These are phyloP conservation scores for Starmera caribaea DNA, from an alignment of 805 yeast species.

Conservation along the genomic window DNA sequence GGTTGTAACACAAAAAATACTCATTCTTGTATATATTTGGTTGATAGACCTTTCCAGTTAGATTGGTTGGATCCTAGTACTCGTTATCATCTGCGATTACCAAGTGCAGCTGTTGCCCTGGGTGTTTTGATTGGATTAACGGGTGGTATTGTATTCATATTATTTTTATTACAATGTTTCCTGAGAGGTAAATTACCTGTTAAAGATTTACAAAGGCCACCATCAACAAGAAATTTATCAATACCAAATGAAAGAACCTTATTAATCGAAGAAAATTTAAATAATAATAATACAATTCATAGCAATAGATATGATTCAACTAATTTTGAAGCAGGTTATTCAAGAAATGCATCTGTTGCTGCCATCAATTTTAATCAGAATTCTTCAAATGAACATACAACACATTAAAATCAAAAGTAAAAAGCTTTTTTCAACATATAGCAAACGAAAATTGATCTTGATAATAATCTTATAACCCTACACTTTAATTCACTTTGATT, in stretches of 20 bases:
- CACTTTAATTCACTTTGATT: too few relatives aligned
- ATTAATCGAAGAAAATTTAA: too few relatives aligned
- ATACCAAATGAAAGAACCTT: too few relatives aligned
- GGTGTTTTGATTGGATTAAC: constrained; percentile 59
- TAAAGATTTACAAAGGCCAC: too few relatives aligned
- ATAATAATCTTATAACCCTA: too few relatives aligned
- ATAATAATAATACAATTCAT: too few relatives aligned
- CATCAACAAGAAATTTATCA: too few relatives aligned
- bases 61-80: constrained; percentile 46
- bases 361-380: background rate
- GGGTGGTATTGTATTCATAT: constrained; percentile 19
- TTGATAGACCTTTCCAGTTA: constrained; percentile 61
- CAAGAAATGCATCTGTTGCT: background rate
- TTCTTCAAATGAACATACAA: too few relatives aligned
- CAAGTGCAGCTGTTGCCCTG: constrained; percentile 56
- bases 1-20: constrained; percentile 44
- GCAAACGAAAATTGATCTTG: too few relatives aligned
- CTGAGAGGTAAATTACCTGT: too few relatives aligned
- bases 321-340: background rate
- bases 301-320: background rate
- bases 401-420: too few relatives aligned
- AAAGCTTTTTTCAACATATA: too few relatives aligned
- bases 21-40: constrained; percentile 45
- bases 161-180: constrained; percentile 13
- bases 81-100: constrained; percentile 50